These are phyloP conservation scores for Amphichorda felina DNA, from an alignment of 2,329 filamentous ascomycete genomes.

Conservation along the genomic window DNA sequence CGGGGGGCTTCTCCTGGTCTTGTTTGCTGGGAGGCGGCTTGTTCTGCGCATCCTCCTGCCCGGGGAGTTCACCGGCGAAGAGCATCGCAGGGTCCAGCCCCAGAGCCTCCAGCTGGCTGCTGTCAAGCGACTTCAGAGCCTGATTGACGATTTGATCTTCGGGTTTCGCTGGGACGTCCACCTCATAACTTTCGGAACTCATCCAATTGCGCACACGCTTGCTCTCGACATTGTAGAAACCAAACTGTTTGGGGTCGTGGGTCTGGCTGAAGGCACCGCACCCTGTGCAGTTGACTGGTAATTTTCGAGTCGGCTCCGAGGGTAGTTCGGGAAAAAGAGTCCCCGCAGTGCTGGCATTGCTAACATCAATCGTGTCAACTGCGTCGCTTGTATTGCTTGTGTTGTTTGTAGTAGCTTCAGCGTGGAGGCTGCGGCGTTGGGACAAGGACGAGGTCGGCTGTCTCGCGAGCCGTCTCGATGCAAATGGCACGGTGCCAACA, in stretches of 20 bases:
- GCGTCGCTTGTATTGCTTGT: too few species aligned
- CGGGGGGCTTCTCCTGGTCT: constrained; percentile 24
- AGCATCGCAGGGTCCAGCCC: constrained; percentile 32
- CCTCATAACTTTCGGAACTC: constrained; percentile 8
- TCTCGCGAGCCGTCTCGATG: background rate
- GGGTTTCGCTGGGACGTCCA: constrained; percentile 3
- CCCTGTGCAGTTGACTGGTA: constrained; percentile 49
- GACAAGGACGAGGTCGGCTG: background rate
- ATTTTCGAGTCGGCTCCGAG: constrained; percentile 9
- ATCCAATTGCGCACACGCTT: constrained; percentile 38
- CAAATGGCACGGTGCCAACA: background rate
- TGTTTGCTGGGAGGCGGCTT: background rate
- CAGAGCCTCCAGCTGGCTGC: constrained; percentile 27
- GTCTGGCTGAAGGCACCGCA: constrained; percentile 56
- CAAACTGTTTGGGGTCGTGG: constrained; percentile 33
- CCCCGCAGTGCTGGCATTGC: too few species aligned
- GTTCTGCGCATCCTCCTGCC: background rate
- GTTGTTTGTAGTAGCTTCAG: background rate
- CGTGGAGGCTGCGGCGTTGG: background rate
- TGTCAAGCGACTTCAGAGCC: constrained; percentile 28
- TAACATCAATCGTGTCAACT: too few species aligned
- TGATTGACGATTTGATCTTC: constrained; percentile 37
- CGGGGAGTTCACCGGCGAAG: constrained; percentile 1
- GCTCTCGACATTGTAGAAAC: constrained; percentile 41
- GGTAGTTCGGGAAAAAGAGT: background rate